These are phyloP conservation scores for Neurospora pannonica DNA, from an alignment of 495 filamentous ascomycete genomes.

Conservation along the genomic window DNA sequence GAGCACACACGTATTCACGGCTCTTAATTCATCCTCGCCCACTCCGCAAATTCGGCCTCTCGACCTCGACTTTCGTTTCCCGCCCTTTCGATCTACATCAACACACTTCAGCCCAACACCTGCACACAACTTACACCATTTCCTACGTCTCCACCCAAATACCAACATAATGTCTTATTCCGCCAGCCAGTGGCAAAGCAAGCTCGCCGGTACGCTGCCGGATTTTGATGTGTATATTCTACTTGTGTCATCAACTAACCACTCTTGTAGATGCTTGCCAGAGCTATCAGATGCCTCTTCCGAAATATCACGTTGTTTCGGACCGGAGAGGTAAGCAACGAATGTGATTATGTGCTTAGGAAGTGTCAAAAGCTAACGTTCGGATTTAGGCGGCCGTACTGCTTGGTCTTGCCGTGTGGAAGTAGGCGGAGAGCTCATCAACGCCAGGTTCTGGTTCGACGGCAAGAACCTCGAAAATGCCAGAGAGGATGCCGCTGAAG, in stretches of 20 bases:
- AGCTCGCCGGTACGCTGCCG: conserved; percentile 16
- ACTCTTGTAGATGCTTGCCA: conserved; percentile 48
- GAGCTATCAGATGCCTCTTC: conserved; percentile 41
- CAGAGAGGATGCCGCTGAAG: conserved; percentile 80
- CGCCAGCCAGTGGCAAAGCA: conserved; percentile 16
- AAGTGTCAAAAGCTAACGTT: neutral
- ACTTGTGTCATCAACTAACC: neutral
- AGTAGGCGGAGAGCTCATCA: conserved; percentile 43
- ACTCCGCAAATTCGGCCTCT: neutral
- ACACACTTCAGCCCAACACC: neutral
- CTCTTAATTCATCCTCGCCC: neutral
- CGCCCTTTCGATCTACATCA: neutral
- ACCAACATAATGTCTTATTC: conserved; percentile 11
- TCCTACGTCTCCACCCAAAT: neutral
- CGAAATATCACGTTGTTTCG: conserved; percentile 62
- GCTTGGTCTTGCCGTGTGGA: conserved; percentile 76
- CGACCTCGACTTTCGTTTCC: neutral
- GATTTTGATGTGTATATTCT: neutral
- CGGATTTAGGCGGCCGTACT: conserved; percentile 64
- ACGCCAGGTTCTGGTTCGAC: conserved; percentile 85
- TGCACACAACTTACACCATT: neutral
- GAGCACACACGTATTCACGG: neutral
- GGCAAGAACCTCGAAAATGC: conserved; percentile 79
- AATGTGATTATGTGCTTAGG: neutral
- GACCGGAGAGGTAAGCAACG: conserved; percentile 61